A percentile compares a stretch with the other conserved stretches of the same genome.
Evolutionary conservation across 257 asterid genomes (phyloP).

Genomic region (Plantago major): DNA sequence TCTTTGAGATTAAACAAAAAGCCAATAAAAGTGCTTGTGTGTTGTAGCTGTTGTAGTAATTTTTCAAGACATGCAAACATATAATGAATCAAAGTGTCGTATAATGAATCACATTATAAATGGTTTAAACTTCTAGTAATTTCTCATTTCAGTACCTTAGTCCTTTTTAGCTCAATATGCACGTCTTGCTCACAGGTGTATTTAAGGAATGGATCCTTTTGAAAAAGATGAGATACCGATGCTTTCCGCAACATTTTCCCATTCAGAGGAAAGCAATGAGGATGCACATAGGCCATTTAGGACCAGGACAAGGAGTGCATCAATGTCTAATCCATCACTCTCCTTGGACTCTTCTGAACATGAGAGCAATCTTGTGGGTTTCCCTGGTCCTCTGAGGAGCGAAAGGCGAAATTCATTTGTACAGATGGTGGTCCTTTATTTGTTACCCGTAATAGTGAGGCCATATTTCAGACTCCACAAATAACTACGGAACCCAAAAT

Average conservation of each 20-base stretch:
- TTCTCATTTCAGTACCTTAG: not conserved
- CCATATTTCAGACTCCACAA: constrained; percentile 39
- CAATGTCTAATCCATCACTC: constrained; percentile 54
- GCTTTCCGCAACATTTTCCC: constrained; percentile 45
- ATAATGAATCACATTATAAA: too few relatives aligned
- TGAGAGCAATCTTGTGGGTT: constrained; percentile 37
- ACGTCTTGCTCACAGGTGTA: constrained; percentile 16
- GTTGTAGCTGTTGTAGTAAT: too few relatives aligned
- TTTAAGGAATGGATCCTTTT: constrained; percentile 47
- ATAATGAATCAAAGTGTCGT: too few relatives aligned
- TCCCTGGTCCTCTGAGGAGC: constrained; percentile 73
- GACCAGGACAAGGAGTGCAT: constrained; percentile 63
- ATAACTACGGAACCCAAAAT: constrained; percentile 28
- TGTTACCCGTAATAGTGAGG: constrained; percentile 33
- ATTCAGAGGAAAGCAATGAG: constrained; percentile 33
- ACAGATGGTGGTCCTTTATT: constrained; percentile 66
- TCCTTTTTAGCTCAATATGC: not conserved
- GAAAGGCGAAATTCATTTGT: constrained; percentile 33
- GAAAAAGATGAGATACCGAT: constrained; percentile 73
- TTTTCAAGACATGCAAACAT: too few relatives aligned
- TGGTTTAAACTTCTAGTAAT: not conserved
- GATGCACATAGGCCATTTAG: constrained; percentile 33
- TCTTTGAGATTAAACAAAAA: too few relatives aligned
- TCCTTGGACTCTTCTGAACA: constrained; percentile 38
- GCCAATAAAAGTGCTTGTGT: too few relatives aligned